Evolutionary conservation across 371 early-diverging fungal species (phyloP).

Genomic region (Lichtheimia ramosa): DNA sequence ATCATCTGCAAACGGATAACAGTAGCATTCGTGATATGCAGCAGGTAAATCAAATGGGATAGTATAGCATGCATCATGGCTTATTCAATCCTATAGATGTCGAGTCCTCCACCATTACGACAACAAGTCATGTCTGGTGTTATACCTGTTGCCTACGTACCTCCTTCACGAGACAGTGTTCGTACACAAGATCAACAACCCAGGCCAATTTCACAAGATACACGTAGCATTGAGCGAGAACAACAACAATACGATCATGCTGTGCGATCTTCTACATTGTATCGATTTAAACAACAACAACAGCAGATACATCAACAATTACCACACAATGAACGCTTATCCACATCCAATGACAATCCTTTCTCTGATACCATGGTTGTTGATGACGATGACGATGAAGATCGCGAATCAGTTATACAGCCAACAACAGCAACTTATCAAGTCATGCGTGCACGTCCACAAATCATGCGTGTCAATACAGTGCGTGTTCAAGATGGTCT

Average conservation of each 20-base stretch:
- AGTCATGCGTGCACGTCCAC: slow-evolving; percentile 41
- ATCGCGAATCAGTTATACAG: slow-evolving; percentile 17
- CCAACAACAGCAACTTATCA: slow-evolving; percentile 37
- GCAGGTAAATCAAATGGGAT: not conserved
- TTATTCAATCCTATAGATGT: no score
- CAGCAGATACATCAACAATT: not conserved
- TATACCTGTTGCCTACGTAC: slow-evolving; percentile 50
- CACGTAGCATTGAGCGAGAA: slow-evolving; percentile 4
- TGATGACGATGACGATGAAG: slow-evolving; percentile 14
- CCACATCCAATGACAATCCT: slow-evolving; percentile 9
- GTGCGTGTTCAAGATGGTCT: slow-evolving; percentile 25
- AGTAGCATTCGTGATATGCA: not conserved
- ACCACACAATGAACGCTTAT: not conserved
- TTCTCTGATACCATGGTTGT: slow-evolving; percentile 11
- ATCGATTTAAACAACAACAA: not conserved
- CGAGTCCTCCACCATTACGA: not conserved
- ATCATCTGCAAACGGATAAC: slow-evolving; percentile 2
- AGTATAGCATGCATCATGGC: no score
- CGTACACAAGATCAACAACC: slow-evolving; percentile 4
- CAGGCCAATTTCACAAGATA: not conserved
- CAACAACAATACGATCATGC: slow-evolving; percentile 15
- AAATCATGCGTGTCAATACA: slow-evolving; percentile 49
- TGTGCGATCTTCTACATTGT: not conserved
- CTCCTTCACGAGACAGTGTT: slow-evolving; percentile 24
- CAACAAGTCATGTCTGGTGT: slow-evolving; percentile 39